Evolutionary conservation across 176 grass and related monocot species (phyloP).

Genomic region (Rhynchospora tenuis): DNA sequence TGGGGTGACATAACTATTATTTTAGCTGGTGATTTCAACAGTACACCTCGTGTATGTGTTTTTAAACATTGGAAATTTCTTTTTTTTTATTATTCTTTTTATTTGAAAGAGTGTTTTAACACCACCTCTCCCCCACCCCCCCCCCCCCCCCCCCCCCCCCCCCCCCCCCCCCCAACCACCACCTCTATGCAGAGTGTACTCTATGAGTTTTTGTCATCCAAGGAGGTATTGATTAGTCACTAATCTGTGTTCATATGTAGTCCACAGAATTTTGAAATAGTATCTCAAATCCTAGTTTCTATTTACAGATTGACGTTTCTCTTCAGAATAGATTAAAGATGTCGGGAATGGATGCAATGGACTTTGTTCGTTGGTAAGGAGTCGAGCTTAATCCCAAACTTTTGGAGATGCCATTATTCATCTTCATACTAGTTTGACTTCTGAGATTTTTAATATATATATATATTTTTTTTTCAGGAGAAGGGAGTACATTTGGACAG

Average conservation of each 20-base stretch:
- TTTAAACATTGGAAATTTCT: neutral
- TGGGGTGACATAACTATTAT: constrained; percentile 79
- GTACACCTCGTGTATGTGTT: constrained; percentile 65
- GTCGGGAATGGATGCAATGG: constrained; percentile 39
- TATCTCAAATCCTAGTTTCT: neutral
- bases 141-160: too few relatives aligned
- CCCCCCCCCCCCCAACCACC: too few relatives aligned
- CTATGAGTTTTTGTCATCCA: constrained; percentile 69
- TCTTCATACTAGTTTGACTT: constrained; percentile 13
- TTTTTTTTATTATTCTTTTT: constrained; percentile 7
- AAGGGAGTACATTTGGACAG: constrained; percentile 44
- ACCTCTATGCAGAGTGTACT: constrained; percentile 63
- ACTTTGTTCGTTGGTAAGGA: constrained; percentile 4
- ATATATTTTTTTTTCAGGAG: constrained; percentile 26
- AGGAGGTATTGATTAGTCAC: constrained; percentile 47
- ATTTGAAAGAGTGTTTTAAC: constrained; percentile 27
- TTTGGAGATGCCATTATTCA: neutral
- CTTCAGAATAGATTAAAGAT: constrained; percentile 59
- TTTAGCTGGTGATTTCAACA: constrained; percentile 97
- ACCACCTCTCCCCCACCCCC: too few relatives aligned
- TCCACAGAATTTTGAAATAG: constrained; percentile 21
- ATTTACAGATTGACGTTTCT: constrained; percentile 70
- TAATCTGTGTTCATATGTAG: constrained; percentile 15
- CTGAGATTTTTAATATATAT: neutral
- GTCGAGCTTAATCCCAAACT: neutral